Evolutionary conservation across 2,329 filamentous ascomycete genomes (phyloP), one percentile per base, ranked within the genome.

Genomic region (Nemania bipapillata): DNA sequence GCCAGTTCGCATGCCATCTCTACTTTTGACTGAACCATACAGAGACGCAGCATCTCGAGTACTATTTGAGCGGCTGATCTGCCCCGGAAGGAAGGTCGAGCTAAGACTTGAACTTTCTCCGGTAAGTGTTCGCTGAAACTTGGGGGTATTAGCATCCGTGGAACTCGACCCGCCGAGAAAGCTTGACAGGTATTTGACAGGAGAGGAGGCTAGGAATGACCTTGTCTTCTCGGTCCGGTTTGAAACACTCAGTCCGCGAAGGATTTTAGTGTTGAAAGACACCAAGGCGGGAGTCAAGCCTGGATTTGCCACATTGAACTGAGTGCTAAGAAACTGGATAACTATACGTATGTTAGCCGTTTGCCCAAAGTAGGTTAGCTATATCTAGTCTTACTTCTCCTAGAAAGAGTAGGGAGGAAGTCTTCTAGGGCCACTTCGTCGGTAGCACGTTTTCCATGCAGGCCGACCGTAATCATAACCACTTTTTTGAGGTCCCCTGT

Each of bases 181-280:
- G 76, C 87, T 97, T 0, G 94, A 96, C 17, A 98, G 84, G 76
- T 97, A 86, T 79, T 97, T 98, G 55, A 96, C 92, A 0, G 95
- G 94, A 0, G 94, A 97, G n/a, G 91, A 88, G 4, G 90, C 89
- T 9, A 95, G 86, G 76, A 92, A 92, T 0, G 89, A 90, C 63
- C 86, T 86, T 11, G 88, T 86, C 78, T 88, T 91, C 75, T 90
- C 88, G 0, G 86, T 85, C 47, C 90, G 86, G 35, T 88, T 83
- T 22, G 87, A 83, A 47, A 92, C 83, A 54, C 86, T 87, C 26
- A 97, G 82, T 3, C 89, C 89, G 37, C 90, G 90, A 30, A 97
- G 83, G 2, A 92, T 88, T 70, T 93, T 93, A 53, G 90, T 89
- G 76, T 97, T 92, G 72, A 92, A 93, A 11, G 90, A 90, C 3